These are phyloP conservation scores for Naematelia aurantialba DNA, from an alignment of 768 basidiomycete species.

Conservation along the genomic window DNA sequence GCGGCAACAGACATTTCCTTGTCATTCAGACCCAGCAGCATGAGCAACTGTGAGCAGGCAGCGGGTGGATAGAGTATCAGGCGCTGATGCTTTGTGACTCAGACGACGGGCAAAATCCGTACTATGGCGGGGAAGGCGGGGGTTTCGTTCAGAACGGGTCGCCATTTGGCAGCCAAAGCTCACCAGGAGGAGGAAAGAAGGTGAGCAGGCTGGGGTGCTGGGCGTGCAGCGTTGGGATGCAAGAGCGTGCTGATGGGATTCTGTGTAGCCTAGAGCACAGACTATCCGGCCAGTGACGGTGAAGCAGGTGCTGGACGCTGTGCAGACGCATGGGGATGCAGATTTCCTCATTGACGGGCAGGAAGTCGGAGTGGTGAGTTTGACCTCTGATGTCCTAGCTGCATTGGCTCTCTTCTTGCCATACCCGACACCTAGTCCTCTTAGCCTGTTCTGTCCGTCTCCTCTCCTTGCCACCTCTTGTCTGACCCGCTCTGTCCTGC, in stretches of 20 bases:
- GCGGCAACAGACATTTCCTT: too few species aligned
- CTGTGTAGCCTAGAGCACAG: neutral
- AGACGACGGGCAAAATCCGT: conserved; percentile 39
- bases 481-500: too few species aligned
- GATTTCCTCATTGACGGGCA: conserved; percentile 79
- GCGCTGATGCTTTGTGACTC: conserved; percentile 1
- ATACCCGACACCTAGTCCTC: too few species aligned
- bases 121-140: conserved; percentile 34
- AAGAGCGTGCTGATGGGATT: neutral
- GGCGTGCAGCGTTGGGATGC: too few species aligned
- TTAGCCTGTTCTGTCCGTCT: too few species aligned
- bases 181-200: conserved; percentile 35
- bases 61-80: neutral
- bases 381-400: neutral
- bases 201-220: too few species aligned
- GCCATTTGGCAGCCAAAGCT: conserved; percentile 40
- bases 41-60: conserved; percentile 13
- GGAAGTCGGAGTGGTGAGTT: conserved; percentile 72
- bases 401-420: neutral
- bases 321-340: conserved; percentile 80
- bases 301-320: conserved; percentile 68
- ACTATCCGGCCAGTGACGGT: conserved; percentile 71
- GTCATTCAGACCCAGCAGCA: neutral
- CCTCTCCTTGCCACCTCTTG: too few species aligned
- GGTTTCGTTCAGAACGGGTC: conserved; percentile 36